A percentile compares a stretch with the other conserved stretches of the same genome.
Conservation (phyloP, 164 flowering plant genomes). For the Liquidambar formosana region DNA sequence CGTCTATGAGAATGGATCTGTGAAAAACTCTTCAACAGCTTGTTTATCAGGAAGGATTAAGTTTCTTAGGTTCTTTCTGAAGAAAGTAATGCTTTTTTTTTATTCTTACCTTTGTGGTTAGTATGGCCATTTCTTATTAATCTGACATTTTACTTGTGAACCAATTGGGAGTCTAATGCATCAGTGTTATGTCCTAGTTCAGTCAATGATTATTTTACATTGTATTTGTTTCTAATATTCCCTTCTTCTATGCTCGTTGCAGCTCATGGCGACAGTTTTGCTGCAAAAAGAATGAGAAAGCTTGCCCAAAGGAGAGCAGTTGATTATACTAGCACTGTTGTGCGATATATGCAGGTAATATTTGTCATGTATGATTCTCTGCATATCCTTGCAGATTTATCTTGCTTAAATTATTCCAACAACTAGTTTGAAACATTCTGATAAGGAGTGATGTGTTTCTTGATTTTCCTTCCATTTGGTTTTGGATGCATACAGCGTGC, state of each 20-base stretch:
- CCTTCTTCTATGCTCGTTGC: slow-evolving; percentile 16
- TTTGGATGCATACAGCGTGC: no score
- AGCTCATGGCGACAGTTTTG: slow-evolving; percentile 86
- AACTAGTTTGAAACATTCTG: no score
- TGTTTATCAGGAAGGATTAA: background rate
- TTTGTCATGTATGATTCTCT: background rate
- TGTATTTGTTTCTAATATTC: background rate
- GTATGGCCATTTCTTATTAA: background rate
- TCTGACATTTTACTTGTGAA: background rate
- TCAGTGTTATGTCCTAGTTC: background rate
- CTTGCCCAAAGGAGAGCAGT: slow-evolving; percentile 92
- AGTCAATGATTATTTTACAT: background rate
- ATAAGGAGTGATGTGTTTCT: no score
- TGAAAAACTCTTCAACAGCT: background rate
- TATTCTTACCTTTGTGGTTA: background rate
- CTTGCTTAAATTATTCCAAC: no score
- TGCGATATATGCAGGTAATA: slow-evolving; percentile 84
- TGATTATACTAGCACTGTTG: slow-evolving; percentile 96
- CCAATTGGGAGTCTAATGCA: background rate
- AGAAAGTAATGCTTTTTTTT: background rate
- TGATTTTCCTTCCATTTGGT: no score
- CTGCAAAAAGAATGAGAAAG: slow-evolving; percentile 91
- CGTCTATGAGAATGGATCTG: no score
- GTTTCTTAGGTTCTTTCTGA: background rate
- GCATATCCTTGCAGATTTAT: no score